Evolutionary conservation across 1,139 yeast genomes (phyloP), one percentile per base, ranked within the genome.

Genomic region (Groenewaldozyma auringiensis): DNA sequence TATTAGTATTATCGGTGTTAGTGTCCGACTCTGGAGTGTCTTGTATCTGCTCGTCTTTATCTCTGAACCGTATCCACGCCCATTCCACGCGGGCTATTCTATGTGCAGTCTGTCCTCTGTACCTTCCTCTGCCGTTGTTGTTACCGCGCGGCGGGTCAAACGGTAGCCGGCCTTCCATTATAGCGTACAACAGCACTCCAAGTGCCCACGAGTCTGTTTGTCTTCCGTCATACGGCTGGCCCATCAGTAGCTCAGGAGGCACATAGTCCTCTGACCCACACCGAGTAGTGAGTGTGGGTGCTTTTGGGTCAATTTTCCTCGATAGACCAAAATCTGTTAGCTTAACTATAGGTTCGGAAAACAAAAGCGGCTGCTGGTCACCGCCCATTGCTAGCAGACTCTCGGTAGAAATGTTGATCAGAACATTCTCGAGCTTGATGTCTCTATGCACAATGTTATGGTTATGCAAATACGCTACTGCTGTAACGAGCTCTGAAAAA

Each of bases 201-300:
- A 88, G 66, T 1, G 96, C 86, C 98, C 98, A 92, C 14, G 92
- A 74, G 60, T 92, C 98, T 38, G 94, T 83, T 52, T 85, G 78
- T 46, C 83, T 75, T 2, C 98, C 98, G 59, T 89, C 89, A 60
- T 92, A 92, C 17, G 86, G 81, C 48, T 86, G 72, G 0, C 97
- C 97, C 80, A 92, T 79, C 37, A 92, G 68, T 32, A 92, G 68
- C 62, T 92, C 98, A 0, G 97, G 98, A 0, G 96, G 81, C 2
- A 92, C 95, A 56, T 92, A 92, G 62, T 92, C 97, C 53, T 87
- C 96, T 1, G 95, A 84, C 0, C 98, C 98, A 64, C 98, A 92
- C 48, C 97, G 68, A 0, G 97, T 89, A 2, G 83, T 72, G 25
- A 94, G 71, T 47, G 82, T 56, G 36, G 88, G 86, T 51, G 75